Evolutionary conservation across 2,329 filamentous ascomycete species (phyloP).

Genomic region (Ascochyta pisi): DNA sequence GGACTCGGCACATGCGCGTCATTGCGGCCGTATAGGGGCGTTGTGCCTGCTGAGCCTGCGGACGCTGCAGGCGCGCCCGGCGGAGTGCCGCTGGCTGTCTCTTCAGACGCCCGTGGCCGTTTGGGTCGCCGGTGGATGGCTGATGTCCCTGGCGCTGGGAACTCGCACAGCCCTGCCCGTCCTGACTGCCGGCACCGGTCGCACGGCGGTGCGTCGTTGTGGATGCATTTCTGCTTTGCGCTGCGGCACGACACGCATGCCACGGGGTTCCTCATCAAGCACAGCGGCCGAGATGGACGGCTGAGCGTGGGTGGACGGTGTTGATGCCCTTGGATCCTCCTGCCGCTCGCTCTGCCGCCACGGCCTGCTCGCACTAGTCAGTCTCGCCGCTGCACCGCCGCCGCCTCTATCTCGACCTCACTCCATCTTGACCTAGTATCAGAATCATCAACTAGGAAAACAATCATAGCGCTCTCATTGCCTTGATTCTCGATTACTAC

Average conservation of each 20-base stretch:
- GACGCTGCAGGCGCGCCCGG: slow-evolving; percentile 14
- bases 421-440: too few relatives aligned
- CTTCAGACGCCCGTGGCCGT: slow-evolving; percentile 41
- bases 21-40: slow-evolving; percentile 25
- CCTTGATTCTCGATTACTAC: too few relatives aligned
- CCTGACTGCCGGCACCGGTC: slow-evolving; percentile 47
- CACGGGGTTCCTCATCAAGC: slow-evolving; percentile 48
- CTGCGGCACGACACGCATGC: slow-evolving; percentile 49
- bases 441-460: too few relatives aligned
- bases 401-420: too few relatives aligned
- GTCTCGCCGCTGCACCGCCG: neutral
- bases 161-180: slow-evolving; percentile 43
- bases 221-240: slow-evolving; percentile 51
- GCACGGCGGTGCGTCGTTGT: slow-evolving; percentile 49
- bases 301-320: slow-evolving; percentile 18
- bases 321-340: slow-evolving; percentile 4
- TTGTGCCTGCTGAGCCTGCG: slow-evolving; percentile 9
- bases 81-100: slow-evolving; percentile 25
- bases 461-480: too few relatives aligned
- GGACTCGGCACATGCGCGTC: slow-evolving; percentile 38
- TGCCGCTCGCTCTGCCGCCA: slow-evolving; percentile 11
- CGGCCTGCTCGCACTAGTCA: neutral
- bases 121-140: slow-evolving; percentile 48
- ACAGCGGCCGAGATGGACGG: slow-evolving; percentile 5
- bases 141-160: slow-evolving; percentile 48